Evolutionary conservation across 2,329 filamentous ascomycete species (phyloP), one percentile per base, ranked within the genome.

Genomic region (Dactylellina sp.): DNA sequence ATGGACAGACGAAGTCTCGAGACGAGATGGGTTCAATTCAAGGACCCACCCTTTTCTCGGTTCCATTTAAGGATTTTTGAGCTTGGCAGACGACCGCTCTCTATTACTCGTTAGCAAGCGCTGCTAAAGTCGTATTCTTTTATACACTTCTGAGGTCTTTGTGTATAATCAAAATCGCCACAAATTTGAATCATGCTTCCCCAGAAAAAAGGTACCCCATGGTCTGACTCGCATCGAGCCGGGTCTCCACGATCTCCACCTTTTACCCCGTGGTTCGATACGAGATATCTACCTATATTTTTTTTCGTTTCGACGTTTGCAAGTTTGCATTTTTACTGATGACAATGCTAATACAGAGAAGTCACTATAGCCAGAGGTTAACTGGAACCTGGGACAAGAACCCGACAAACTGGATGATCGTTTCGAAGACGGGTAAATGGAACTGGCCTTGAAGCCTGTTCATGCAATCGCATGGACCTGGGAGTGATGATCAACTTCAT

Each of bases 351-450:
- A 50, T 66, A 52, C 52, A 52, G 62, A 44, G 62, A 66, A 52
- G 24, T 20, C n/a, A 11, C 44, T 37, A 53, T 53, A 42, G 18
- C 16, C 16, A 50, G 44, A 63, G 37, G 18, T 53, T 42, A 28
- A 1, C 24, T 52, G 22, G 47, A 40, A 40, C 6, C 42, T 47
- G 52, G 59, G 50, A 46, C n/a, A 12, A 18, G 42, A 44, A 64
- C 59, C 64, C 64, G 56, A 59, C 18, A 14, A 7, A 37, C 14
- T 59, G 59, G 59, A 71, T 71, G 37, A 44, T 71, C 66, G 57
- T 71, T 71, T 71, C 66, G 59, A 71, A 25, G 28, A 59, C 66
- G 66, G 66, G 59, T 71, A 71, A 71, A 71, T 71, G 66, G 46
- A 64, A 37, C 42, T 18, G 40, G 37, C 44, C n/a, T 42, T 53